Percentiles rank a stretch among this genome's conserved stretches.
Conservation (phyloP, 768 basidiomycete species). For the Collybiopsis confluens region DNA sequence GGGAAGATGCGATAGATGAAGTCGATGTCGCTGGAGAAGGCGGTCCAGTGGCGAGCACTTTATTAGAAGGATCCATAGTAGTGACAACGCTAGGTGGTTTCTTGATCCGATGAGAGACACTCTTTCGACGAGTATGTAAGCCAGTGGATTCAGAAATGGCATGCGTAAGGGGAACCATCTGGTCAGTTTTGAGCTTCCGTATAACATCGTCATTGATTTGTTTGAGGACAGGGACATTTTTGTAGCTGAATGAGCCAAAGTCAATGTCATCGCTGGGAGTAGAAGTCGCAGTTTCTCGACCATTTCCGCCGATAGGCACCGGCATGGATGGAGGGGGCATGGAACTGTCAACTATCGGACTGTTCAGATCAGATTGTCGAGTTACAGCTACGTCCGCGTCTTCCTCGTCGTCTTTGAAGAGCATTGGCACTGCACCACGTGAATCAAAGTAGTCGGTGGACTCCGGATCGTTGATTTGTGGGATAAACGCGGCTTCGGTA, state of each 20-base stretch:
- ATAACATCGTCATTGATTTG: slow-evolving; percentile 99
- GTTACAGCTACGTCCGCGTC: slow-evolving; percentile 36
- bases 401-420: slow-evolving; percentile 88
- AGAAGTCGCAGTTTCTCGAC: slow-evolving; percentile 39
- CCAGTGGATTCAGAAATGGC: slow-evolving; percentile 61
- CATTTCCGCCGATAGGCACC: slow-evolving; percentile 33
- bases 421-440: slow-evolving; percentile 84
- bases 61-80: slow-evolving; percentile 48
- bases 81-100: slow-evolving; percentile 79
- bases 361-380: slow-evolving; percentile 45
- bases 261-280: slow-evolving; percentile 64
- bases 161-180: slow-evolving; percentile 74
- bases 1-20: slow-evolving; percentile 87
- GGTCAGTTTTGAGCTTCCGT: slow-evolving; percentile 90
- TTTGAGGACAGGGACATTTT: slow-evolving; percentile 93
- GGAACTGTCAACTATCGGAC: slow-evolving; percentile 35
- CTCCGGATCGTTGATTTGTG: slow-evolving; percentile 91
- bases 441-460: slow-evolving; percentile 99
- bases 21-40: slow-evolving; percentile 91
- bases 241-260: slow-evolving; percentile 97
- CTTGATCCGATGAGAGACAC: slow-evolving; percentile 78
- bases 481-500: slow-evolving; percentile 91
- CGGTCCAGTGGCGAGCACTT: slow-evolving; percentile 63
- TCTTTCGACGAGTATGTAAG: slow-evolving; percentile 65
- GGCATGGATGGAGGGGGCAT: slow-evolving; percentile 40